Conservation (phyloP, 2,329 filamentous ascomycete species). For the Myriosclerotinia scirpicola region DNA sequence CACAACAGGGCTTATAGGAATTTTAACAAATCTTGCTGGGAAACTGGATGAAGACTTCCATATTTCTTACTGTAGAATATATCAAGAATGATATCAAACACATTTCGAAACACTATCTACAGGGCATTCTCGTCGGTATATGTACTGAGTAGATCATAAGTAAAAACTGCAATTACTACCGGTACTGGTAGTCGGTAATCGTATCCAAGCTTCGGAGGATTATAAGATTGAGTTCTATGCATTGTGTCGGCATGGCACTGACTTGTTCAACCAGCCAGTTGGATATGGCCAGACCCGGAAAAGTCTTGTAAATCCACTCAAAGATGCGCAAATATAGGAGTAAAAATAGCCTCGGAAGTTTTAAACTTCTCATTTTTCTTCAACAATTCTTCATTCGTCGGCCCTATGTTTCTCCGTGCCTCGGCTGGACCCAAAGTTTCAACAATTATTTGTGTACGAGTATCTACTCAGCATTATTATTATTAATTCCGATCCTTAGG, state of each 20-base stretch:
- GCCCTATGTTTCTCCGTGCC: constrained; percentile 15
- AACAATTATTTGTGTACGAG: not conserved
- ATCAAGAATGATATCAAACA: not conserved
- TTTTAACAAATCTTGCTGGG: not conserved
- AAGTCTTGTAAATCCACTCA: not conserved
- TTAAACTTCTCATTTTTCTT: not conserved
- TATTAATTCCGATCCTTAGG: not conserved
- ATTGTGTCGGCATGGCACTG: not conserved
- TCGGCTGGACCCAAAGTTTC: constrained; percentile 9
- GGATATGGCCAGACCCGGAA: not conserved
- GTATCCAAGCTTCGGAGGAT: not conserved
- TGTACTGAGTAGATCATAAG: not conserved
- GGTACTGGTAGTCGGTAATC: not conserved
- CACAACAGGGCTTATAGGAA: not conserved
- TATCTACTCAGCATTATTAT: not conserved
- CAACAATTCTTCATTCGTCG: not conserved
- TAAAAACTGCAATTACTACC: not conserved
- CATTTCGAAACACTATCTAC: not conserved
- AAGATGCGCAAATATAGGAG: not conserved
- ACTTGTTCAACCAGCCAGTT: constrained; percentile 1
- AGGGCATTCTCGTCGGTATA: not conserved
- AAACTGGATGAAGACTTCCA: not conserved
- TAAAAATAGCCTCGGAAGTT: not conserved
- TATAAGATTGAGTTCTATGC: not conserved
- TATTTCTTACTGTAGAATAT: not conserved